Percentiles rank a stretch among this genome's conserved stretches.
These are phyloP conservation scores for Piper longum DNA, from an alignment of 164 flowering plant genomes.

Conservation along the genomic window DNA sequence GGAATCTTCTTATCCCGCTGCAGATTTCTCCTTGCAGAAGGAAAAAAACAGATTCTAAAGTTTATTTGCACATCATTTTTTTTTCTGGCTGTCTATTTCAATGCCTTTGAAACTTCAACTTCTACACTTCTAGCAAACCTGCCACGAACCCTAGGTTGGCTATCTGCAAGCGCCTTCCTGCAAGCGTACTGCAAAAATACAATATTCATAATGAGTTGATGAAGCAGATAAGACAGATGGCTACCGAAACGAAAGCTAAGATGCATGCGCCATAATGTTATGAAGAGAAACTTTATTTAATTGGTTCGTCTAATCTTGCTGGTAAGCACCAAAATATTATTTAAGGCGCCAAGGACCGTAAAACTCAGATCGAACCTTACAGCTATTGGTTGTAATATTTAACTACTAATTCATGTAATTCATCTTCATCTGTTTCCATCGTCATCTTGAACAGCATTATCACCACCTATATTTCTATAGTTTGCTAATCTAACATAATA, in stretches of 20 bases:
- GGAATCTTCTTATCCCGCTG: not conserved
- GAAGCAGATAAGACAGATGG: not conserved
- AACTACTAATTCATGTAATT: no score
- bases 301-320: no score
- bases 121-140: slow-evolving; percentile 92
- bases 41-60: not conserved
- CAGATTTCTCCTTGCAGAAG: not conserved
- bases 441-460: no score
- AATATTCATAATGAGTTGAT: not conserved
- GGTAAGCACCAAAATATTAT: no score
- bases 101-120: slow-evolving; percentile 21
- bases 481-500: no score
- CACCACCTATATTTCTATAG: no score
- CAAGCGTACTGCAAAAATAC: slow-evolving; percentile 83
- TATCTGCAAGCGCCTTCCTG: slow-evolving; percentile 97
- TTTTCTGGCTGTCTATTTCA: not conserved
- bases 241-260: not conserved
- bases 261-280: no score
- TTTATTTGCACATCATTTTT: not conserved
- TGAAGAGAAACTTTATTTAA: no score
- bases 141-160: slow-evolving; percentile 95
- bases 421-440: no score
- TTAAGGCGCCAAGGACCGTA: no score
- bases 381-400: no score
- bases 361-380: no score